Evolutionary conservation across 73 alveolate genomes (phyloP).

Genomic region (Uronychia binucleata): DNA sequence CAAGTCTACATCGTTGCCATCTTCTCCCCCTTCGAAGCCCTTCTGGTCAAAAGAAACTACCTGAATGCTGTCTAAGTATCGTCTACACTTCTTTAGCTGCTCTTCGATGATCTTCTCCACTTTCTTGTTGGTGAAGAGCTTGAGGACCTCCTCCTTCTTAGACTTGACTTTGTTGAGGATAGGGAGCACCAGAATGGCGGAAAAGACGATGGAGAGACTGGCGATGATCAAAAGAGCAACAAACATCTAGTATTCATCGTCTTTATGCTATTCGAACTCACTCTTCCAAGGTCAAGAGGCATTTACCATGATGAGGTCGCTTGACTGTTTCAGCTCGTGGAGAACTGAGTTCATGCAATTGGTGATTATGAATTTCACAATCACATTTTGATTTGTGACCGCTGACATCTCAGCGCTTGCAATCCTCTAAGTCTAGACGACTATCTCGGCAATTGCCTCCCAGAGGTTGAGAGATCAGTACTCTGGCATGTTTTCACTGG

Average conservation of each 20-base stretch:
- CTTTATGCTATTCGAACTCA: neutral
- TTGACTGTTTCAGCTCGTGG: constrained; percentile 11
- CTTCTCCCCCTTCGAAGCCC: neutral
- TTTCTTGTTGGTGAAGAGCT: constrained; percentile 31
- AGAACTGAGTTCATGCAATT: constrained; percentile 33
- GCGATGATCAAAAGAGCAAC: constrained; percentile 5
- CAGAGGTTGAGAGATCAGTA: constrained; percentile 5
- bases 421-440: constrained; percentile 28
- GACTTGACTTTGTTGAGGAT: constrained; percentile 30
- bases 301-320: neutral
- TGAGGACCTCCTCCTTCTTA: constrained; percentile 38
- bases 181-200: constrained; percentile 17
- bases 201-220: constrained; percentile 11
- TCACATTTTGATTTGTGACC: constrained; percentile 7
- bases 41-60: neutral
- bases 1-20: neutral
- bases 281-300: neutral
- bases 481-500: neutral
- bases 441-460: constrained; percentile 48
- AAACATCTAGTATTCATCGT: neutral
- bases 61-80: neutral
- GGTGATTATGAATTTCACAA: constrained; percentile 15
- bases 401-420: neutral
- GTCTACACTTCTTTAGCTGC: neutral
- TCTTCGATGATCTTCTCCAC: constrained; percentile 1